Percentiles rank a stretch among this genome's conserved stretches.
Conservation (phyloP, 2,329 filamentous ascomycete genomes). For the Venturiaceae sp. region DNA sequence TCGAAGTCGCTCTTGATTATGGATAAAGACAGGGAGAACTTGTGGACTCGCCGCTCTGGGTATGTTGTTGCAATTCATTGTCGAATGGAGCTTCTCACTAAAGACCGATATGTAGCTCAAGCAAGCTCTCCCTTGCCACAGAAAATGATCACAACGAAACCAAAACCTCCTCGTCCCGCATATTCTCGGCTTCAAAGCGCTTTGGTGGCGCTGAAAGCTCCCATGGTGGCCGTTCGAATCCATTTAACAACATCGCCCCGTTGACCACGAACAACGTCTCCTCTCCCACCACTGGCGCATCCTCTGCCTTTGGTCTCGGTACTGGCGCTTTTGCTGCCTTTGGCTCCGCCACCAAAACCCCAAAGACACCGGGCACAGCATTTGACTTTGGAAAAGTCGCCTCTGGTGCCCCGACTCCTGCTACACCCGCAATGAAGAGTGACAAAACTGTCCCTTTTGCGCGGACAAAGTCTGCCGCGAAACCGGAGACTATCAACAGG, state of each 20-base stretch:
- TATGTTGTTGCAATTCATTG: slow-evolving; percentile 14
- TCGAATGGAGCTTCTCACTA: slow-evolving; percentile 8
- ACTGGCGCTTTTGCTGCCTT: slow-evolving; percentile 97
- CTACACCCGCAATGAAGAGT: slow-evolving; percentile 52
- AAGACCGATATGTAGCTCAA: slow-evolving; percentile 45
- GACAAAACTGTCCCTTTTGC: slow-evolving; percentile 27
- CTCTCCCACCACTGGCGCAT: slow-evolving; percentile 68
- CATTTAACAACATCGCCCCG: slow-evolving; percentile 67
- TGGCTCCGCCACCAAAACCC: slow-evolving; percentile 70
- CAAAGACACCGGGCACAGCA: slow-evolving; percentile 72
- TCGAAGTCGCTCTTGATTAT: neutral
- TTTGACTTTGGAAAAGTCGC: slow-evolving; percentile 58
- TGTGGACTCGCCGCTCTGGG: slow-evolving; percentile 77
- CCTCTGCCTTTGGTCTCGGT: slow-evolving; percentile 85
- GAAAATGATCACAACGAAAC: slow-evolving; percentile 45
- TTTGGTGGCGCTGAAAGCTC: slow-evolving; percentile 65
- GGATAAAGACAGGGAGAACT: slow-evolving; percentile 28
- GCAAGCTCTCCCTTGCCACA: slow-evolving; percentile 86
- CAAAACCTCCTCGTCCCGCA: slow-evolving; percentile 51
- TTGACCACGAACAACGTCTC: slow-evolving; percentile 55
- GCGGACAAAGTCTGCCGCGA: slow-evolving; percentile 13
- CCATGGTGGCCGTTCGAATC: slow-evolving; percentile 63
- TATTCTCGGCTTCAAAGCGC: slow-evolving; percentile 55
- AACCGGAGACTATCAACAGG: slow-evolving; percentile 35
- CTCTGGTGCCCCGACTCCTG: slow-evolving; percentile 28